Base-by-base conservation (phyloP, 371 early-diverging fungal species). In the Fennellomyces sp. region DNA sequence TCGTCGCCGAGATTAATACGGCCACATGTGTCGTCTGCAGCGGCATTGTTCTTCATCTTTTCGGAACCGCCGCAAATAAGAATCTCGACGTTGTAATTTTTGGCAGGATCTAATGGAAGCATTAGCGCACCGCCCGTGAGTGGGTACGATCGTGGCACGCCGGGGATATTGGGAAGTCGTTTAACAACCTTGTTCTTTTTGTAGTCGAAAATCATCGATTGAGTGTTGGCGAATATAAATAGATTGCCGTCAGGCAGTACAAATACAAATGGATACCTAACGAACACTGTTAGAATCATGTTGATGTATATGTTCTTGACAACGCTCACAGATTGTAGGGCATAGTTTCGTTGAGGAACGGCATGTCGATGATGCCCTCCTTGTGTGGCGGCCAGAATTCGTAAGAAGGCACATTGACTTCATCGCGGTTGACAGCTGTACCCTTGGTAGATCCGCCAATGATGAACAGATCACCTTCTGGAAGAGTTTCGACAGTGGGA, bases 241-340 rank as follows among this genome's bases (percentile, higher is more conserved):
- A 82, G 38, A 23, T 79, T 77, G 2, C 80, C 83, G 49, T 81
- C 79, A 1, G 85, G 85, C 5, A 85, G 53, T 5, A 75, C 57
- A 58, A 81, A 81, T 0, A 72, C 80, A 63, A 82, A 81, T 23
- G 81, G 84, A 30, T 83, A 84, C 25, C 74, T 64, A 62, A 56
- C 56, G 63, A 58, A 31, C 12, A 36, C 11, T 27, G 35, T 51
- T 30, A 33, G 26, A 19, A 17, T 31, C n/a, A 35, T 11, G 4
- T 33, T 39, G 29, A 19, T 26, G 13, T 17, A 36, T 23, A 26
- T n/a, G 63, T 8, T 75, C 78, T 61, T 84, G n/a, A n/a, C n/a
- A n/a, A n/a, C n/a, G n/a, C n/a, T n/a, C n/a, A 88, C 35, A 87
- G 57, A 60, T 88, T 87, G 42, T 78, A 82, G 2, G 89, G 89